Conservation (phyloP, 2,329 filamentous ascomycete genomes). For the Diaporthe velutina region DNA sequence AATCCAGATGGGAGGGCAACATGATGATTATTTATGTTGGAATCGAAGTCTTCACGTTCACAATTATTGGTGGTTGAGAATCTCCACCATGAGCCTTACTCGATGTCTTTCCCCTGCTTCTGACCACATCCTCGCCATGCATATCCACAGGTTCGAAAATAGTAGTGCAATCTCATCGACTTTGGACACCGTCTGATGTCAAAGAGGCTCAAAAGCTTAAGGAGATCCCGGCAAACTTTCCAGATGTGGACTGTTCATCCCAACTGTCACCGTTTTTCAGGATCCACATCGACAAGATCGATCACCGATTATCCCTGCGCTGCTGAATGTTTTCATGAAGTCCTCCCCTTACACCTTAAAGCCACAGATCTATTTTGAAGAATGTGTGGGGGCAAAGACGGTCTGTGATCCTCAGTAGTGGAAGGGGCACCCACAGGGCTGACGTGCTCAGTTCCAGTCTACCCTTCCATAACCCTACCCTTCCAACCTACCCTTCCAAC, state of each 20-base stretch:
- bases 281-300: background rate
- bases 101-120: background rate
- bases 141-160: constrained; percentile 22
- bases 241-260: constrained; percentile 10
- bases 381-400: background rate
- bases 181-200: constrained; percentile 10
- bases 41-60: background rate
- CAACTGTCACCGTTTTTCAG: constrained; percentile 5
- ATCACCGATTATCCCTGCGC: constrained; percentile 16
- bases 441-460: constrained; percentile 15
- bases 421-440: constrained; percentile 12
- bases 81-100: constrained; percentile 6
- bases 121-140: background rate
- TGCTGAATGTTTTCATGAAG: constrained; percentile 7
- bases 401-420: constrained; percentile 3
- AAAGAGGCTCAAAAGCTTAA: constrained; percentile 26
- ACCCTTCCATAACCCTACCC: no score
- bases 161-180: constrained; percentile 20
- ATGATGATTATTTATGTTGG: constrained; percentile 12
- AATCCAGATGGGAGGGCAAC: background rate
- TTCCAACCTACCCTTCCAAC: no score
- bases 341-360: background rate
- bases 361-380: constrained; percentile 12
- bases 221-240: constrained; percentile 2
- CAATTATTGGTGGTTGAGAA: background rate